Conservation (phyloP, 768 basidiomycete species). For the Xerocomellus chrysenteron region DNA sequence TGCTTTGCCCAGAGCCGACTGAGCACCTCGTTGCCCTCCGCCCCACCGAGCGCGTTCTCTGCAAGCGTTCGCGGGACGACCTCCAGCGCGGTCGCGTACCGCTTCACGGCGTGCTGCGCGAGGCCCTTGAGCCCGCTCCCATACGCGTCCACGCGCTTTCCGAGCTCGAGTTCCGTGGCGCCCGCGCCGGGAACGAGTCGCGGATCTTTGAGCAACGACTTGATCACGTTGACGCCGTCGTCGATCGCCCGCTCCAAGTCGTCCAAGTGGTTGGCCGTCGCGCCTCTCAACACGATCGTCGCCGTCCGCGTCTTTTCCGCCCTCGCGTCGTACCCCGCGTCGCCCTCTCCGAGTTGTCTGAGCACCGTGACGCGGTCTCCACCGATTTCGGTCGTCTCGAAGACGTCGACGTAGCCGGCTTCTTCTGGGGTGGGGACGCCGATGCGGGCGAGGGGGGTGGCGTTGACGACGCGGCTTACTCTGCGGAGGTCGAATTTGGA, state of each 20-base stretch:
- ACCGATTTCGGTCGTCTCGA: slow-evolving; percentile 95
- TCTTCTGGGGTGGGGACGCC: slow-evolving; percentile 97
- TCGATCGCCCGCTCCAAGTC: slow-evolving; percentile 96
- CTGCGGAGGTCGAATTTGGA: slow-evolving; percentile 98
- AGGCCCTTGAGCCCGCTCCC: slow-evolving; percentile 89
- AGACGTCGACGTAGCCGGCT: slow-evolving; percentile 88
- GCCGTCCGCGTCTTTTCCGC: slow-evolving; percentile 84
- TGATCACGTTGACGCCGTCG: slow-evolving; percentile 96
- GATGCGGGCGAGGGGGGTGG: slow-evolving; percentile 92
- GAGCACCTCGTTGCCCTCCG: slow-evolving; percentile 90
- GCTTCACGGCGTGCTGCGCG: slow-evolving; percentile 89
- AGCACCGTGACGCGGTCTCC: slow-evolving; percentile 98
- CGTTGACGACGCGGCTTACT: slow-evolving; percentile 91
- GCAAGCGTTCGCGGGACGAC: slow-evolving; percentile 90
- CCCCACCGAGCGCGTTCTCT: slow-evolving; percentile 91
- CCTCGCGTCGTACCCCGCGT: slow-evolving; percentile 55
- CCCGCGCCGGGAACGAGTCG: slow-evolving; percentile 93
- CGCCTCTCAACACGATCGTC: slow-evolving; percentile 93
- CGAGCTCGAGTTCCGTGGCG: slow-evolving; percentile 92
- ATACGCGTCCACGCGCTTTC: slow-evolving; percentile 77
- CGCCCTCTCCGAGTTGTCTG: slow-evolving; percentile 71
- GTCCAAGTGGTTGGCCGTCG: slow-evolving; percentile 91
- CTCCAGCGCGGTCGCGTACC: slow-evolving; percentile 86
- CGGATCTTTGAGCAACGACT: slow-evolving; percentile 85
- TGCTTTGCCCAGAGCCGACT: slow-evolving; percentile 90